phyloP scores from a whole-genome alignment of 176 grass and related monocot species.

The Olyra latifolia region DNA sequence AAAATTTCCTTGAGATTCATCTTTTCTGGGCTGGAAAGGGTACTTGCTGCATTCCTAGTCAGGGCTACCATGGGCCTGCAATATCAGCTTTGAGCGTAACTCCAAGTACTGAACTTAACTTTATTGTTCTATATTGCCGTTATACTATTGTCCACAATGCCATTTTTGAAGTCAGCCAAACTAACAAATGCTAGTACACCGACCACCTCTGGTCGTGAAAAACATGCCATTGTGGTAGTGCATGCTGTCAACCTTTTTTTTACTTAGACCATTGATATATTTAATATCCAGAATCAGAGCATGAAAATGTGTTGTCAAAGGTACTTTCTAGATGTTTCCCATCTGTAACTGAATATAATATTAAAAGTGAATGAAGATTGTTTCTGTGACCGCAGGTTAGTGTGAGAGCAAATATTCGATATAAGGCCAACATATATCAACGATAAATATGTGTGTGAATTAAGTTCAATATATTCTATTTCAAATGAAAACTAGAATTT shows the following conservation, averaged over 20 bases:
- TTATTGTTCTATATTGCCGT: neutral
- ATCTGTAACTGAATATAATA: neutral
- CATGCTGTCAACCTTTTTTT: neutral
- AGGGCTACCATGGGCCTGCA: slow-evolving; percentile 70
- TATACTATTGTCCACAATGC: neutral
- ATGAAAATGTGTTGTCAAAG: neutral
- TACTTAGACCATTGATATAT: neutral
- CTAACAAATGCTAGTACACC: neutral
- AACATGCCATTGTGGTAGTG: neutral
- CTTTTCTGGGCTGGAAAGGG: slow-evolving; percentile 40
- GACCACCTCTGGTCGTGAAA: neutral
- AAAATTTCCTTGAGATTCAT: slow-evolving; percentile 93
- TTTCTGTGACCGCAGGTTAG: neutral
- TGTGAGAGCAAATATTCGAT: neutral
- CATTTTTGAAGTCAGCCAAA: neutral
- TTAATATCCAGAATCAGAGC: slow-evolving; percentile 4
- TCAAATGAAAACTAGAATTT: slow-evolving; percentile 2
- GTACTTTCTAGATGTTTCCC: neutral
- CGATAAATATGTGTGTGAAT: neutral
- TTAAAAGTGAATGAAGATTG: neutral
- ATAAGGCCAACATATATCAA: neutral
- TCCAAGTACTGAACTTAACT: slow-evolving; percentile 51
- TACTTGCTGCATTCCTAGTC: slow-evolving; percentile 64
- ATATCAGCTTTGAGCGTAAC: slow-evolving; percentile 78
- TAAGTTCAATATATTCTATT: neutral